Base-by-base conservation (phyloP, 345 rosid species). In the Alliaria petiolata region DNA sequence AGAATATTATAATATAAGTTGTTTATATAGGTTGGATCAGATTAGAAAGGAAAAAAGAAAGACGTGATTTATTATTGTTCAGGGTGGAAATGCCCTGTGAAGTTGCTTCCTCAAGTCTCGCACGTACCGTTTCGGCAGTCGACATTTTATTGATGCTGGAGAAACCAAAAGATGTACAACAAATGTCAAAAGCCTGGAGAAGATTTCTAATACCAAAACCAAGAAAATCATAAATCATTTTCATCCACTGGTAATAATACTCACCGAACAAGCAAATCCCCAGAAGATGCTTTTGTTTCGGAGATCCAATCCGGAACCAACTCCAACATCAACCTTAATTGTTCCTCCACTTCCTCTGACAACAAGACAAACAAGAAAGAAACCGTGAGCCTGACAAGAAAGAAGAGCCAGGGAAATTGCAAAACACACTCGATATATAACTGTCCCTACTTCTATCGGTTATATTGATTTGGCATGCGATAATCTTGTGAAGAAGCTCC, bases 271-370 rank as follows among this genome's bases (percentile, higher is more conserved):
- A 89, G 88, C 58, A 75, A n/a, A 74, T 86, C 96, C 6, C 97
- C 95, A 25, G 84, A 40, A 55, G 82, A 79, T 16, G 89, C 74
- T 34, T 58, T 57, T 70, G 85, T 88, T 78, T 86, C 88, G 10
- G 83, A 83, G 47, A 95, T 88, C 99, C 99, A 89, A 57, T 89
- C 97, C 0, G 99, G 99, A 63, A 85, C 93, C 25, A 90, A 73
- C 68, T 88, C 89, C 70, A 77, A 77, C 82, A 95, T 57, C 81
- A 86, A 60, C 22, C 75, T 81, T 40, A 89, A 68, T 58, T 86
- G 97, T 71, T 92, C 97, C 65, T 92, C 97, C 47, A 88, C 85
- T 82, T 91, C 97, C 72, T 76, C 98, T 91, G 85, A 15, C 25
- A 79, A 15, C 25, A 79, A 75, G 34, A 65, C 52, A 67, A 50